Evolutionary conservation across 73 alveolate species (phyloP), one percentile per base, ranked within the genome.

Genomic region (Breviolum minutum): DNA sequence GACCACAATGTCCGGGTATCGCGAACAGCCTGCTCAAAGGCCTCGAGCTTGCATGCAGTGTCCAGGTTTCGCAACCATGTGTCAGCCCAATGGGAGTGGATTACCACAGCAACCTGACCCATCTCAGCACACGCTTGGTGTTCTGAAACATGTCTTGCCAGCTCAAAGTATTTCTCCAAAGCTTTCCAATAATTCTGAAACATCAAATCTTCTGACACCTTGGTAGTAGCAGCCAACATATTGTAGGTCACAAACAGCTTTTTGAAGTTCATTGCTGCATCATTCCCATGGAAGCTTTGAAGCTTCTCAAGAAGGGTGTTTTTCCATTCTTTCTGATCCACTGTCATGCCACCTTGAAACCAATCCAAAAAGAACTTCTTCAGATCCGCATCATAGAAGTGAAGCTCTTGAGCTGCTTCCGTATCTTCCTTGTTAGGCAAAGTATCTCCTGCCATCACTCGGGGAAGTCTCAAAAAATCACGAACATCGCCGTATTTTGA

Each of bases 11-110:
- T 40, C 3, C 14, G 2, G 30, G 88, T 80, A 5, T 63, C 68
- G 17, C 22, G 69, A 27, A 30, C 68, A 7, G 88, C n/a, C 16
- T 26, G 32, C 27, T 27, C 88, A 1, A 80, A 48, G 17, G 88
- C 88, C 68, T 80, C 88, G 54, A 63, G 68, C 4, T 66, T 54
- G 60, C 24, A 10, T 12, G 88, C 17, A 40, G 19, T 32, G 19
- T 12, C 87, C 63, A 79, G 66, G 88, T 80, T 80, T 40, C 88
- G 88, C 32, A 80, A 80, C 88, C 32, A 80, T 27, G 88, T 69
- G 19, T 80, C 54, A 66, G 88, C 88, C 88, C 88, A 80, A 32
- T 80, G 69, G 29, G 69, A 80, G 54, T 80, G 88, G 68, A 80
- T 80, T 80, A 66, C 30, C 13, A 6, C 24, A 6, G 88, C 88